Percentiles rank a stretch among this genome's conserved stretches.
phyloP scores from a whole-genome alignment of 2,329 filamentous ascomycete species.

The Colletotrichum sp. region DNA sequence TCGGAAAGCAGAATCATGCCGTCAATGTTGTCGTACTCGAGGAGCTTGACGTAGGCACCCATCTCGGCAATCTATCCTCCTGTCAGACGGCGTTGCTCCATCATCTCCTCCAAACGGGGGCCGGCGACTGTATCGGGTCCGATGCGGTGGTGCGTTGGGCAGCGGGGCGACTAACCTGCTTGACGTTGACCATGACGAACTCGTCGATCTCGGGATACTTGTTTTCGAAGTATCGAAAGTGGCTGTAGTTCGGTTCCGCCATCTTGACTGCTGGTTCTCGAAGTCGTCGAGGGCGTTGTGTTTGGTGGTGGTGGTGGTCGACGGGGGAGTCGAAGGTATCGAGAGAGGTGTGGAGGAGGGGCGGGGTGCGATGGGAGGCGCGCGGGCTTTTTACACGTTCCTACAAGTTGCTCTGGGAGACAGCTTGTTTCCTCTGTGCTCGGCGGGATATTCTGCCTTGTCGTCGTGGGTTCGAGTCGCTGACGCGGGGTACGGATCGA shows the following conservation, averaged over 20 bases:
- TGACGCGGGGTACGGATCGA: not conserved
- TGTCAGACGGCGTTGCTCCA: constrained; percentile 23
- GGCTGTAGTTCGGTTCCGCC: constrained; percentile 86
- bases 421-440: constrained; percentile 19
- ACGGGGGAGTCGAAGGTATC: constrained; percentile 8
- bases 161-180: constrained; percentile 72
- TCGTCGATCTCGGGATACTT: constrained; percentile 98
- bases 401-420: not conserved
- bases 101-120: not conserved
- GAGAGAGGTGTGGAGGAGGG: constrained; percentile 28
- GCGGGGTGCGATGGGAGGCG: constrained; percentile 31
- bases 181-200: constrained; percentile 99
- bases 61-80: constrained; percentile 88
- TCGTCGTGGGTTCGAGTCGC: not conserved
- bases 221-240: constrained; percentile 87
- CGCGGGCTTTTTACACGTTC: constrained; percentile 24
- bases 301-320: constrained; percentile 19
- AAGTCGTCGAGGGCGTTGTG: constrained; percentile 18
- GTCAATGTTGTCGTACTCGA: constrained; percentile 99
- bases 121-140: not conserved
- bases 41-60: constrained; percentile 99
- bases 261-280: constrained; percentile 65
- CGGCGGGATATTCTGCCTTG: constrained; percentile 1
- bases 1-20: constrained; percentile 99
- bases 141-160: constrained; percentile 16